Percentiles rank a stretch among this genome's conserved stretches.
phyloP scores from a whole-genome alignment of 495 filamentous ascomycete species.

The Collariella sp. region DNA sequence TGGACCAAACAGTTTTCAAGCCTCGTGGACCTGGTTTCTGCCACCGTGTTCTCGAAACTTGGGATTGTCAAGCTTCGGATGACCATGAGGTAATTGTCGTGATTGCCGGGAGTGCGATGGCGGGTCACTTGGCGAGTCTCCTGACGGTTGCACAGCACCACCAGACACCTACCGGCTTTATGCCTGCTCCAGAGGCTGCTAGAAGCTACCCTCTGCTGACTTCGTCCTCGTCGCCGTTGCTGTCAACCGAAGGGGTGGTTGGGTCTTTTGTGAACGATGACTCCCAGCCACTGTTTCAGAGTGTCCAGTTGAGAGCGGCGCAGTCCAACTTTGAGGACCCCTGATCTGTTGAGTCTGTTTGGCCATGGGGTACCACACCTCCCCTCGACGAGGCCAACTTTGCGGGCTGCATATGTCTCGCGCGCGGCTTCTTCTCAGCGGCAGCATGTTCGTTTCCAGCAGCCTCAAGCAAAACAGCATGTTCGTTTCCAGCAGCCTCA shows the following conservation, averaged over 20 bases:
- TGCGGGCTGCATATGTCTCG: background rate
- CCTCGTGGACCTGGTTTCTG: conserved; percentile 1
- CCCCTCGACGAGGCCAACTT: background rate
- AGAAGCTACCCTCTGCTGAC: background rate
- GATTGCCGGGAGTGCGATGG: background rate
- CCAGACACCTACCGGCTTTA: background rate
- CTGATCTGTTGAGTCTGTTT: no score
- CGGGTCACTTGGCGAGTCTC: conserved; percentile 3
- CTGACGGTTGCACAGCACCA: conserved; percentile 9
- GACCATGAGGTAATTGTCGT: conserved; percentile 9
- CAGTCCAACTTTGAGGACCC: background rate
- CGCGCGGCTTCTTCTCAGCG: background rate
- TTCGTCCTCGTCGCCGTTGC: background rate
- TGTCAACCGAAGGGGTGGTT: background rate
- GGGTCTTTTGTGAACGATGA: background rate
- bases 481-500: conserved; percentile 5
- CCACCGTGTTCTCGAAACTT: conserved; percentile 7
- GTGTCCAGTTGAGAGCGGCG: conserved; percentile 1
- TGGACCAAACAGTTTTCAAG: conserved; percentile 7
- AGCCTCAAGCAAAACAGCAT: conserved; percentile 4
- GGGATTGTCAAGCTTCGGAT: background rate
- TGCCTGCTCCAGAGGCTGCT: background rate
- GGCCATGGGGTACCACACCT: background rate
- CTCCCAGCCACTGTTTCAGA: background rate
- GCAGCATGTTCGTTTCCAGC: conserved; percentile 1